These are phyloP conservation scores for Neostapfia colusana DNA, from an alignment of 176 grass and related monocot genomes.

Conservation along the genomic window DNA sequence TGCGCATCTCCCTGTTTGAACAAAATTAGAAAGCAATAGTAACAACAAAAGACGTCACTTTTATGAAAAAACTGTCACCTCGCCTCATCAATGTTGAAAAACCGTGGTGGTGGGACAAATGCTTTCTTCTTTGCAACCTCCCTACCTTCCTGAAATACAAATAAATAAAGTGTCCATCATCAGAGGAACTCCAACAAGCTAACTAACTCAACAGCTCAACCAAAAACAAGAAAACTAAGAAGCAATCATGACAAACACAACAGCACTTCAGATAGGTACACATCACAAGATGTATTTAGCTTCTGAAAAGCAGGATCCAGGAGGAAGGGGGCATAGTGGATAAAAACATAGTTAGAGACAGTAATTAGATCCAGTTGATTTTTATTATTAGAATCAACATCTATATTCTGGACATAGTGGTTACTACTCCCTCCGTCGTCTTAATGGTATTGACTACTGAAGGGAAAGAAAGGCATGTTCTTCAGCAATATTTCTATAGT, in stretches of 20 bases:
- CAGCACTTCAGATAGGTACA: conserved; percentile 15
- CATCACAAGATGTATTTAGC: background rate
- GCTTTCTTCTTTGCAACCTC: conserved; percentile 87
- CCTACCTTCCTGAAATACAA: conserved; percentile 69
- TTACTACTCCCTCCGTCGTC: background rate
- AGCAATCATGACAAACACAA: conserved; percentile 11
- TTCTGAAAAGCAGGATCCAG: background rate
- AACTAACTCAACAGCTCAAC: conserved; percentile 8
- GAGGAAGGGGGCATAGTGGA: background rate
- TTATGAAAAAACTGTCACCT: conserved; percentile 51
- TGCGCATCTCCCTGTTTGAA: conserved; percentile 74
- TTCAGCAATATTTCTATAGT: background rate
- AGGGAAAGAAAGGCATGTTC: background rate
- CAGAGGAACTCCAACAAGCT: background rate
- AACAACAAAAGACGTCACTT: background rate
- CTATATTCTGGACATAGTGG: conserved; percentile 4
- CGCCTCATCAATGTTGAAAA: conserved; percentile 96
- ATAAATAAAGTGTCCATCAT: conserved; percentile 25
- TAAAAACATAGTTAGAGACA: background rate
- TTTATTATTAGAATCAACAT: background rate
- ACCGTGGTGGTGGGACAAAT: conserved; percentile 86
- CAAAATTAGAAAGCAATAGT: conserved; percentile 34
- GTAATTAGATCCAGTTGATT: background rate
- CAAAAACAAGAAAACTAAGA: conserved; percentile 26
- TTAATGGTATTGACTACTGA: background rate